Evolutionary conservation across 129 eudicot genomes (phyloP).

Genomic region (Solidago caesia): DNA sequence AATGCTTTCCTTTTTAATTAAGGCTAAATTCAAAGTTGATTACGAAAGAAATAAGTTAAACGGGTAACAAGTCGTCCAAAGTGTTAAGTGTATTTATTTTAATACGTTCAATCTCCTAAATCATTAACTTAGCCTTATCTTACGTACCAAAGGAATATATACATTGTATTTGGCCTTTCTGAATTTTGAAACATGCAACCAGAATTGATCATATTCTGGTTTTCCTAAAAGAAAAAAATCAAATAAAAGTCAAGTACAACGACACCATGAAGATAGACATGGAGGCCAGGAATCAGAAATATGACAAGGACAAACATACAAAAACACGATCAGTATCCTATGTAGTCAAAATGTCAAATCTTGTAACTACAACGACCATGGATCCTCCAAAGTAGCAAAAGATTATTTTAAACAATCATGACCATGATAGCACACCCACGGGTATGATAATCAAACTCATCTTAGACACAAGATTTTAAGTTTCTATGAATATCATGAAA

Average conservation of each 20-base stretch:
- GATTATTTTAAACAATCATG: neutral
- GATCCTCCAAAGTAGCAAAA: neutral
- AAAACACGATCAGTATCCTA: slow-evolving; percentile 16
- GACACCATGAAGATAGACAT: neutral
- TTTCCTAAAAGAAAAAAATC: neutral
- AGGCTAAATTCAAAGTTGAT: too few relatives aligned
- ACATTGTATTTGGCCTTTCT: slow-evolving; percentile 5
- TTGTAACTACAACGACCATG: slow-evolving; percentile 19
- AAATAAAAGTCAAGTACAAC: too few relatives aligned
- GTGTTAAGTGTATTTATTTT: too few relatives aligned
- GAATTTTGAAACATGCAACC: neutral
- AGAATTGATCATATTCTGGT: neutral
- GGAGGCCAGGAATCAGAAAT: slow-evolving; percentile 4
- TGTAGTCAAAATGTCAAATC: slow-evolving; percentile 25
- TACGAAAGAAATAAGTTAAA: neutral
- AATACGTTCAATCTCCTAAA: neutral
- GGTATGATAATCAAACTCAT: slow-evolving; percentile 4
- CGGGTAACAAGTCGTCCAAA: neutral
- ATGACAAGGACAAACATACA: slow-evolving; percentile 24
- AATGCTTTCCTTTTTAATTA: too few relatives aligned
- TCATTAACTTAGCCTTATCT: neutral
- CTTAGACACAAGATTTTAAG: slow-evolving; percentile 7
- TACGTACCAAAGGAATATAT: neutral
- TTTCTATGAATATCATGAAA: slow-evolving; percentile 6
- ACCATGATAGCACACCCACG: slow-evolving; percentile 12